Percentiles rank a stretch among this genome's conserved stretches.
These are phyloP conservation scores for Fagus sylvatica DNA, from an alignment of 306 rosid species.

Conservation along the genomic window DNA sequence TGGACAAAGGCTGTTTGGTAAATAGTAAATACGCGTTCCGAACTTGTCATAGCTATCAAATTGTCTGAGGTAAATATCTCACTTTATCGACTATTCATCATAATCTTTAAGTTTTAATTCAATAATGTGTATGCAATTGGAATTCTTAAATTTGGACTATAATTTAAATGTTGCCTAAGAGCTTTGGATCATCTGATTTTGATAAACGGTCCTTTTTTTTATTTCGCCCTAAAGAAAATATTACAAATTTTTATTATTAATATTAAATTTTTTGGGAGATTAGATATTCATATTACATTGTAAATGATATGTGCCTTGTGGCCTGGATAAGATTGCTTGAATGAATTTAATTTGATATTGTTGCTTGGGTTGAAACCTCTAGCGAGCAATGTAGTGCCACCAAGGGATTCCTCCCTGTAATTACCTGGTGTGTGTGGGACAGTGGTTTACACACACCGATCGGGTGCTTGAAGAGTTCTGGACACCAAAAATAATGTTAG, in stretches of 20 bases:
- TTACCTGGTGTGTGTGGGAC: no score
- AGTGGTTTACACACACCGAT: no score
- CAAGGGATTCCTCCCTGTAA: no score
- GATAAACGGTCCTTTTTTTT: no score
- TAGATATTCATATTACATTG: not conserved
- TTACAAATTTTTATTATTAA: not conserved
- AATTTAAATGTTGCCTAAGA: not conserved
- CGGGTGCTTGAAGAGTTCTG: no score
- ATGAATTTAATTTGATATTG: not conserved
- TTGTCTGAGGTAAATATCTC: constrained; percentile 29
- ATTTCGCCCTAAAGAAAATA: not conserved
- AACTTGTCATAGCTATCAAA: not conserved
- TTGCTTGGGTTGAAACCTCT: no score
- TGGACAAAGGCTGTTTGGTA: not conserved
- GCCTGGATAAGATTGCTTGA: not conserved
- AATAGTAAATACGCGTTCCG: not conserved
- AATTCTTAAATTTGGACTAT: not conserved
- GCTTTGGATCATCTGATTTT: not conserved
- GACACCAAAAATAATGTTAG: no score
- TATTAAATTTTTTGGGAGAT: not conserved
- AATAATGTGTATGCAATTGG: not conserved
- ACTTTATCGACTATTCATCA: not conserved
- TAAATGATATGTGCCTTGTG: not conserved
- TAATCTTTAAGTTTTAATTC: not conserved
- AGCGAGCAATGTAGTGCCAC: no score